Evolutionary conservation across 2,329 filamentous ascomycete genomes (phyloP).

Genomic region (Fusarium paranaense): DNA sequence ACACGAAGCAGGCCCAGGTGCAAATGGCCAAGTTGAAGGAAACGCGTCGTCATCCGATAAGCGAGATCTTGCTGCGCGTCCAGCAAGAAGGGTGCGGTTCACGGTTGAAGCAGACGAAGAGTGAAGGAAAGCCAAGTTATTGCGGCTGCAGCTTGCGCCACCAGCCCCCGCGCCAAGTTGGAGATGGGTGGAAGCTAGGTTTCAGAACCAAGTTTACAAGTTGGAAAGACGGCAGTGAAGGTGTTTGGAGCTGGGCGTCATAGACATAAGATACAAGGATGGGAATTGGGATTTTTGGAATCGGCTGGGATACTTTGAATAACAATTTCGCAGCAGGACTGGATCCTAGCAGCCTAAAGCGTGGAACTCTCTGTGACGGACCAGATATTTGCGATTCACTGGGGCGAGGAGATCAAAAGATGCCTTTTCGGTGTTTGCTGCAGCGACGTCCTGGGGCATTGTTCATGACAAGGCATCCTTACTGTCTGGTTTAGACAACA

Average conservation of each 20-base stretch:
- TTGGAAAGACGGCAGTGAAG: constrained; percentile 24
- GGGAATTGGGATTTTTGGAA: not conserved
- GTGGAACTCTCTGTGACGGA: constrained; percentile 9
- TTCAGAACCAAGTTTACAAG: constrained; percentile 37
- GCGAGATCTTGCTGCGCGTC: constrained; percentile 38
- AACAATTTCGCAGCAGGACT: not conserved
- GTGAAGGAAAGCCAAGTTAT: constrained; percentile 9
- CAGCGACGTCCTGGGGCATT: not conserved
- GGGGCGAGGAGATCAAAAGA: constrained; percentile 17
- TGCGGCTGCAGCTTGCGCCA: constrained; percentile 20
- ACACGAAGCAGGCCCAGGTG: constrained; percentile 24
- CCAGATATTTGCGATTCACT: constrained; percentile 20
- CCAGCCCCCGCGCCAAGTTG: constrained; percentile 15
- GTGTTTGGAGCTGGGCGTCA: constrained; percentile 27
- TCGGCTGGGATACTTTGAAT: not conserved
- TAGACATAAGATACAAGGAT: constrained; percentile 6
- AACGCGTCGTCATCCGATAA: constrained; percentile 21
- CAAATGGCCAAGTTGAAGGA: constrained; percentile 13
- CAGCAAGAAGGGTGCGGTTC: constrained; percentile 50
- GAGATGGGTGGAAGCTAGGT: constrained; percentile 24
- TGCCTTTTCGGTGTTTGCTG: constrained; percentile 16
- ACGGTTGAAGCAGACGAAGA: constrained; percentile 35
- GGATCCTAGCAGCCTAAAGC: not conserved
- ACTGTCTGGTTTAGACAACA: not conserved
- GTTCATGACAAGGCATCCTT: constrained; percentile 23